Base-by-base conservation (phyloP, 2,329 filamentous ascomycete species). In the Colletotrichum godetiae region DNA sequence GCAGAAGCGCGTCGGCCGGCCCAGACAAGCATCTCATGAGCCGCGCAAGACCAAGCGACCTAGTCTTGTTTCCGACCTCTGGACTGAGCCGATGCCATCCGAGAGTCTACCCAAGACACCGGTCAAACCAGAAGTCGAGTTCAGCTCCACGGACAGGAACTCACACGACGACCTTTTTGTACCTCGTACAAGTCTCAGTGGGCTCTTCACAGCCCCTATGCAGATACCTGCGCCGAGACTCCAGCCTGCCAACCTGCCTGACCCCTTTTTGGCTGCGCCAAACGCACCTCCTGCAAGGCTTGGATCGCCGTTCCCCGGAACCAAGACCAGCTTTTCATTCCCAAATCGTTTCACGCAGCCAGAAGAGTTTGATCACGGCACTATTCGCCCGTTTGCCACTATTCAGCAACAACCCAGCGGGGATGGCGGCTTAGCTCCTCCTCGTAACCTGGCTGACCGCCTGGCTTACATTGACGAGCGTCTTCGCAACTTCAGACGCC, bases 401-500 rank as follows among this genome's bases (percentile, higher is more conserved):
- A 83, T 91, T 46, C 89, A 91, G 75, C 87, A 88, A 75, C 79
- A 49, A n/a, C 15, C 42, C 42, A n/a, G 83, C 24, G 74, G 78
- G 4, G 83, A 84, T 53, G 78, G 81, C 24, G 80, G 77, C 52
- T 68, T 80, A 5, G 77, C 81, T n/a, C 80, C 83, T 27, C 82
- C 84, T 69, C 81, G 86, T 15, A 86, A 85, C 49, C 80, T 91
- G 56, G 84, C 86, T 27, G 85, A 84, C 46, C 87, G 88, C 12
- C 81, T 91, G 68, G 88, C 89, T 5, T 90, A 91, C 74, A 86
- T 91, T 59, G 89, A 91, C 77, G 86, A 89, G 76, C 87, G 88
- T 49, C 85, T 91, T 56, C 87, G 86, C 75, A 87, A 89, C 73
- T 83, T 91, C 71, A 86, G 88, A 73, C 85, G 83, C 59, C 85